Evolutionary conservation across 2,329 filamentous ascomycete species (phyloP), one percentile per base, ranked within the genome.

Genomic region (Aspergillus sp.): DNA sequence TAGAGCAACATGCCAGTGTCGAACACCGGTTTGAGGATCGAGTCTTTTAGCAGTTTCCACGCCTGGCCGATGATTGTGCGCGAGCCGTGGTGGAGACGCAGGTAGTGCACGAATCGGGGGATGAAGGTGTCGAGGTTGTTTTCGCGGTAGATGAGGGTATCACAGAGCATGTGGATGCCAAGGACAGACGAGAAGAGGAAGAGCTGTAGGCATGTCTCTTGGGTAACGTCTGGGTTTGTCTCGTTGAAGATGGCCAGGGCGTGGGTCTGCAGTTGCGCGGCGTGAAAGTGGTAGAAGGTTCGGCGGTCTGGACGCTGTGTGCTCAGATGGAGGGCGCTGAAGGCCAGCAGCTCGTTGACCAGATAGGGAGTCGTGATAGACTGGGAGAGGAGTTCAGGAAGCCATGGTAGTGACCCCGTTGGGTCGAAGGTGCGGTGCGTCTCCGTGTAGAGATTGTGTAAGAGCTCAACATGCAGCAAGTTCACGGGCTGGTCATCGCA

Each of bases 271-370:
- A 82, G 70, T 41, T 79, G 77, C 1, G 67, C 69, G 39, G 74
- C 64, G 57, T 74, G 61, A 57, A 68, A 60, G 56, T 62, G 56
- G 48, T 69, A 69, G 59, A 68, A 48, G 27, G 59, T 48, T 52
- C 59, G 62, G 72, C 79, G 62, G 75, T 79, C 55, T 70, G 69
- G 45, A 68, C 66, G 19, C 2, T 72, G 61, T 2, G 66, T 71
- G 55, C 73, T 75, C 14, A 77, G 61, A 56, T 83, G 78, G 3
- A 79, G 68, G 4, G 80, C 79, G 12, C 78, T 72, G 47, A 80
- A 61, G 40, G 79, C 80, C 11, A 83, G 73, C 5, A 81, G 47
- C 61, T 81, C 73, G 56, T 82, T 78, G 60, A 82, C 75, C 3
- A 81, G 72, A 54, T 79, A 82, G 1, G 78, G 80, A 3, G 58